phyloP scores from a whole-genome alignment of 345 rosid species.

The Populus euphratica region DNA sequence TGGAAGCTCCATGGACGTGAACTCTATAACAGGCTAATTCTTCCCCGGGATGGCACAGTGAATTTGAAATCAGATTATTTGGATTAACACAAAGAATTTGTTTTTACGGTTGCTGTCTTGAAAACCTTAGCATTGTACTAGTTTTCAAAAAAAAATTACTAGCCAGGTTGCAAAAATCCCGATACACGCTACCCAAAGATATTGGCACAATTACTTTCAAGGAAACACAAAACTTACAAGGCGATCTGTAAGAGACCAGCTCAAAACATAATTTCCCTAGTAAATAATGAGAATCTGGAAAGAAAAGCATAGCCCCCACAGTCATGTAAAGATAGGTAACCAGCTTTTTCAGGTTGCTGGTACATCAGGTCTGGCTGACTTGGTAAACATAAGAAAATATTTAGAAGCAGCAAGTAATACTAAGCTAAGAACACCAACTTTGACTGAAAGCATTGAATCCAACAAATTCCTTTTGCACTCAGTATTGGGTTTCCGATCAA shows the following conservation, averaged over 20 bases:
- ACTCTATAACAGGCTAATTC: too few relatives aligned
- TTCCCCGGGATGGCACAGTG: too few relatives aligned
- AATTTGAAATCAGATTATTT: too few relatives aligned
- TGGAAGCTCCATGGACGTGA: too few relatives aligned
- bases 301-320: too few relatives aligned
- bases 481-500: background rate
- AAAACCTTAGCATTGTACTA: too few relatives aligned
- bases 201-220: background rate
- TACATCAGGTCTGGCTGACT: conserved; percentile 17
- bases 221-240: too few relatives aligned
- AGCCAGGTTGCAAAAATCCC: background rate
- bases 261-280: background rate
- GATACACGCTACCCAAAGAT: background rate
- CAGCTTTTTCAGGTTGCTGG: conserved; percentile 25
- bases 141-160: too few relatives aligned
- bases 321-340: background rate
- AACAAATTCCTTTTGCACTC: conserved; percentile 14
- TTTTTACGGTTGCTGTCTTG: too few relatives aligned
- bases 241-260: too few relatives aligned
- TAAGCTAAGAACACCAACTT: conserved; percentile 34
- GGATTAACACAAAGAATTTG: too few relatives aligned
- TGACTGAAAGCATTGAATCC: conserved; percentile 24
- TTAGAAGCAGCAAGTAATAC: conserved; percentile 33
- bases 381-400: conserved; percentile 23
- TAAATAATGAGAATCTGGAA: background rate